Base-by-base conservation (phyloP, 75 land plant genomes). In the Cryptomeria japonica region DNA sequence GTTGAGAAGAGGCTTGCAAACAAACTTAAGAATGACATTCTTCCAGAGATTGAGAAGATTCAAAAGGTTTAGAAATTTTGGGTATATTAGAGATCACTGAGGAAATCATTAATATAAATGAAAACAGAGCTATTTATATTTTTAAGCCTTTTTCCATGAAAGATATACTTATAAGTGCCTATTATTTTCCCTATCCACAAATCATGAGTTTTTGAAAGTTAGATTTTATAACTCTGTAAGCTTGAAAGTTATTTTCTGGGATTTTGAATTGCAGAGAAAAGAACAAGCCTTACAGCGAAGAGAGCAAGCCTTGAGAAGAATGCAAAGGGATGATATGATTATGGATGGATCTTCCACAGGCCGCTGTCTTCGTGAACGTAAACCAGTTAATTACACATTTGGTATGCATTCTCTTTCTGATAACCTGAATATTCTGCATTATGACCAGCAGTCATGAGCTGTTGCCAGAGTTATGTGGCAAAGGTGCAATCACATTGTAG, bases 361-460 rank as follows among this genome's bases (percentile, higher is more conserved):
- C 39, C 94, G 98, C 56, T 86, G 93, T 16, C 91, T 91, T 64
- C 93, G 99, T 28, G 93, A 86, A 64, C 94, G 95, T 7, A 94
- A 90, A 86, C 96, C 94, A 53, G 94, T 95, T 36, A 91, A 84
- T 34, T 97, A 97, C 83, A 96, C 98, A 78, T 96, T 88, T 91
- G 97, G 97, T 95, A 93, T 72, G 87, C 5, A 55, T 0, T 86
- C 76, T 64, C 46, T 36, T 42, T 86, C 16, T 75, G 77, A 75
- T 34, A 9, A 34, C 3, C 77, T 75, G 77, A 32, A 75, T 75
- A 34, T 75, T 75, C 38, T 75, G 37, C 37, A 11, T 75, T 75
- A 34, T 72, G 76, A 34, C 77, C 34, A 12, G 16, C 77, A 75
- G 13, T 75, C 37, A 75, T 73, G 15, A 34, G 8, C 15, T 75